A percentile compares a stretch with the other conserved stretches of the same genome.
Conservation (phyloP, 495 filamentous ascomycete genomes). For the Aspergillus campestris region DNA sequence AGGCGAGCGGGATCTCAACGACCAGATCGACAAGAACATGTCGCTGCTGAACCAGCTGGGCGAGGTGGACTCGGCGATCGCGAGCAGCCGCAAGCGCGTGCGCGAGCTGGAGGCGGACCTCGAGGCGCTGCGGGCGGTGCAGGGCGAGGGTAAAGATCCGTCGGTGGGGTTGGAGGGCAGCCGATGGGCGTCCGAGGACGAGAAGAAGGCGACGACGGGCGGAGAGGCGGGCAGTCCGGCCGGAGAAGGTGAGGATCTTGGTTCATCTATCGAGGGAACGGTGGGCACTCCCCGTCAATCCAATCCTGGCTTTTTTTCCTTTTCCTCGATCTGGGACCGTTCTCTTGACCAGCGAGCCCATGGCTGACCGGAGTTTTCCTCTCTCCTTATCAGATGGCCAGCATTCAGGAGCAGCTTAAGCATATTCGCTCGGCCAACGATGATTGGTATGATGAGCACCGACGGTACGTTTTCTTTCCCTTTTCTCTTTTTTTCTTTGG, state of each 20-base stretch:
- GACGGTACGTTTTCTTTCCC: conserved; percentile 24
- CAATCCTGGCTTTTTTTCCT: conserved; percentile 27
- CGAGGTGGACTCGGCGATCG: conserved; percentile 32
- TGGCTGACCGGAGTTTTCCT: conserved; percentile 12
- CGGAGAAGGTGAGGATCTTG: conserved; percentile 47
- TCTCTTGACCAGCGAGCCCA: conserved; percentile 4
- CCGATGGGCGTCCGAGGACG: conserved; percentile 33
- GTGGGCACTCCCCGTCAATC: conserved; percentile 41
- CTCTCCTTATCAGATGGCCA: conserved; percentile 34
- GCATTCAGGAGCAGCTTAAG: conserved; percentile 46
- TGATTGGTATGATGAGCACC: conserved; percentile 40
- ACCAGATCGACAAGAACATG: conserved; percentile 45
- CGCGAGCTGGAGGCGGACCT: conserved; percentile 42
- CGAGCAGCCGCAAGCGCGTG: conserved; percentile 30
- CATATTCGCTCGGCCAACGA: conserved; percentile 37
- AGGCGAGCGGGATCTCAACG: conserved; percentile 32
- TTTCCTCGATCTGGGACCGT: conserved; percentile 23
- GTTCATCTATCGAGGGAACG: conserved; percentile 47
- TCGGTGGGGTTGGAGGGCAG: conserved; percentile 29
- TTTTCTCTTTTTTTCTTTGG: not conserved
- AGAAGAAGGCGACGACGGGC: conserved; percentile 10
- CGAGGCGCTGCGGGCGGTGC: conserved; percentile 28
- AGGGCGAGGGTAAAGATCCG: conserved; percentile 14
- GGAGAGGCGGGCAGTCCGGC: conserved; percentile 29
- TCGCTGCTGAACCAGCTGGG: conserved; percentile 36